Base-by-base conservation (phyloP, 441 rosid species). In the Syzygium syzygioides region DNA sequence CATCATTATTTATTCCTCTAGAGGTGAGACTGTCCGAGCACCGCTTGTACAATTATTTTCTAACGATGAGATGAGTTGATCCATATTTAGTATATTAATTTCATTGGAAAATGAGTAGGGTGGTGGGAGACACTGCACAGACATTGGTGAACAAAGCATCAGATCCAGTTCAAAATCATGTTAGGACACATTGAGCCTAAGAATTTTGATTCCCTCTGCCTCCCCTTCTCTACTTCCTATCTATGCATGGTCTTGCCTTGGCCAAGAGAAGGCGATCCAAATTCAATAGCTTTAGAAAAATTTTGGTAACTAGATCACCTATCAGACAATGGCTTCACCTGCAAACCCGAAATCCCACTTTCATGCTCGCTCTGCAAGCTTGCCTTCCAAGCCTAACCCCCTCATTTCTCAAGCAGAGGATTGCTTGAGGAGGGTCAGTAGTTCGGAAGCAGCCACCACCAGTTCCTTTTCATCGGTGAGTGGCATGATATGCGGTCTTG, bases 371-470 rank as follows among this genome's bases (percentile, higher is more conserved):
- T 71, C 83, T 23, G 83, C 41, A 28, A 71, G 83, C 83, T 71
- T 71, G 52, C 83, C 83, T 71, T 71, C 83, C 83, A 41, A 23
- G 50, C 83, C 28, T 71, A 71, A 37, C 45, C 52, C 83, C 80
- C 83, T 71, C 83, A 37, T 71, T 87, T 56, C 92, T 54, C 90
- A 89, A 68, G 86, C 92, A 17, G 92, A 92, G 76, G 93, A 92
- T 85, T 91, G 90, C 32, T 28, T 94, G 30, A 54, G 53, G 66
- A 93, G 93, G 76, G 56, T 93, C 60, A 89, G 90, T 64, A 68
- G 90, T 50, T 85, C 90, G 6, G 92, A 90, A 59, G 79, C 91
- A 37, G 83, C 83, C 55, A 57, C 90, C 85, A 87, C 93, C 52
- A 87, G 92, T 9, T 92, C 90, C n/a, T 89, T 89, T 56, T 79